A percentile compares a stretch with the other conserved stretches of the same genome.
phyloP scores from a whole-genome alignment of 805 yeast species.

The Priceomyces fermenticarens region DNA sequence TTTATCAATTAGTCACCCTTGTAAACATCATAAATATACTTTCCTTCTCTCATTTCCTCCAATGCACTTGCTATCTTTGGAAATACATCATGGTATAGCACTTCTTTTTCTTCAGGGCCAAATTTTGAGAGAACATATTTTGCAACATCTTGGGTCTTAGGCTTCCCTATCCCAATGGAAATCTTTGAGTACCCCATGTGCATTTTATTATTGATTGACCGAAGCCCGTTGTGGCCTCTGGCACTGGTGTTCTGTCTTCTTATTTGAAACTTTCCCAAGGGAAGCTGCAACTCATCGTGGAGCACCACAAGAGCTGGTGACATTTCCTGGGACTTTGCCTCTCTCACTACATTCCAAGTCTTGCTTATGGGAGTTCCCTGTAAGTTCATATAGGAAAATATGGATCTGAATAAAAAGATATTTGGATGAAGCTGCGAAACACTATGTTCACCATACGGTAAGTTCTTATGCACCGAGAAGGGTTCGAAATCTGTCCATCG shows the following conservation, averaged over 20 bases:
- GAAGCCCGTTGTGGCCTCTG: constrained; percentile 85
- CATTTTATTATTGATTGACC: constrained; percentile 46
- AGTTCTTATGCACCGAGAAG: constrained; percentile 16
- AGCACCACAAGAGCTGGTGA: constrained; percentile 51
- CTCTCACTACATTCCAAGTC: constrained; percentile 42
- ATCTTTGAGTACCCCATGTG: constrained; percentile 61
- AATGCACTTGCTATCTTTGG: constrained; percentile 38
- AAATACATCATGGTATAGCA: constrained; percentile 37
- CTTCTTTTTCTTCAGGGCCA: constrained; percentile 39
- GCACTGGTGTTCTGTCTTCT: constrained; percentile 59
- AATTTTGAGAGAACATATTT: constrained; percentile 63
- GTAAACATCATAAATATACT: constrained; percentile 8
- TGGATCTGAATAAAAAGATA: constrained; percentile 45
- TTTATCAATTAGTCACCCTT: neutral
- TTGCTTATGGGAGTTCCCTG: constrained; percentile 59
- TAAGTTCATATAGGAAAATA: constrained; percentile 64
- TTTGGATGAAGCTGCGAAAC: constrained; percentile 18
- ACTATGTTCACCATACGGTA: constrained; percentile 19
- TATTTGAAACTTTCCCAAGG: constrained; percentile 63
- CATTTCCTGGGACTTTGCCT: constrained; percentile 13
- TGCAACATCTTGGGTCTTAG: constrained; percentile 51
- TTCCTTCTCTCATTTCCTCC: constrained; percentile 26
- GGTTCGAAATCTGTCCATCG: constrained; percentile 20
- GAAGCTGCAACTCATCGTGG: constrained; percentile 76
- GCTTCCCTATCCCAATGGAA: constrained; percentile 76